Evolutionary conservation across 257 asterid genomes (phyloP).

Genomic region (Rauvolfia tetraphylla): DNA sequence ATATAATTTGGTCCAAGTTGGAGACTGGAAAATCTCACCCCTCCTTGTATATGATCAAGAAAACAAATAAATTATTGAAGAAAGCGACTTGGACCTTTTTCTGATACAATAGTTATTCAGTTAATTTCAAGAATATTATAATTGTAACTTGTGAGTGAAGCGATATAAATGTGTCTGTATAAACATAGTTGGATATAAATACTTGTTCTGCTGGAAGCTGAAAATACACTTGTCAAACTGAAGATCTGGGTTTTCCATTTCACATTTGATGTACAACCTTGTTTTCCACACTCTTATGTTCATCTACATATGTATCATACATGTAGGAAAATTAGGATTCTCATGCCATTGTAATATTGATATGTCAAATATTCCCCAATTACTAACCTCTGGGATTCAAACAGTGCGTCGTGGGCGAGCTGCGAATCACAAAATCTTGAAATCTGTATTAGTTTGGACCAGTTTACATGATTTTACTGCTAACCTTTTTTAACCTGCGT

Average conservation of each 20-base stretch:
- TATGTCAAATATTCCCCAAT: conserved; percentile 5
- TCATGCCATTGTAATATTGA: too few species aligned
- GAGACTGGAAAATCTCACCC: not conserved
- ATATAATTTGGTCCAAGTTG: not conserved
- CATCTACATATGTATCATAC: not conserved
- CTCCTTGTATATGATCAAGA: not conserved
- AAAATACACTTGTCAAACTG: not conserved
- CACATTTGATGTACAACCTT: not conserved
- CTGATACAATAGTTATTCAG: not conserved
- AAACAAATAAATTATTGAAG: too few species aligned
- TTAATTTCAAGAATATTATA: not conserved
- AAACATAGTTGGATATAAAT: too few species aligned
- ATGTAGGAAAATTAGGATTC: not conserved
- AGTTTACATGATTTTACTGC: conserved; percentile 2
- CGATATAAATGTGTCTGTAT: not conserved
- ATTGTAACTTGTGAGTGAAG: not conserved
- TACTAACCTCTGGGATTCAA: conserved; percentile 28
- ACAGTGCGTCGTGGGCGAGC: not conserved
- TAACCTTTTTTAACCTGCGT: not conserved
- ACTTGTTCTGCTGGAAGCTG: too few species aligned
- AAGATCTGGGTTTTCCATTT: not conserved
- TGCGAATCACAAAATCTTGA: not conserved
- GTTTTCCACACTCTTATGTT: not conserved
- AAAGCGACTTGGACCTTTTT: not conserved
- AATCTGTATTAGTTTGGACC: not conserved